phyloP scores from a whole-genome alignment of 2,329 filamentous ascomycete genomes.

The Trichoderma citrinoviride region DNA sequence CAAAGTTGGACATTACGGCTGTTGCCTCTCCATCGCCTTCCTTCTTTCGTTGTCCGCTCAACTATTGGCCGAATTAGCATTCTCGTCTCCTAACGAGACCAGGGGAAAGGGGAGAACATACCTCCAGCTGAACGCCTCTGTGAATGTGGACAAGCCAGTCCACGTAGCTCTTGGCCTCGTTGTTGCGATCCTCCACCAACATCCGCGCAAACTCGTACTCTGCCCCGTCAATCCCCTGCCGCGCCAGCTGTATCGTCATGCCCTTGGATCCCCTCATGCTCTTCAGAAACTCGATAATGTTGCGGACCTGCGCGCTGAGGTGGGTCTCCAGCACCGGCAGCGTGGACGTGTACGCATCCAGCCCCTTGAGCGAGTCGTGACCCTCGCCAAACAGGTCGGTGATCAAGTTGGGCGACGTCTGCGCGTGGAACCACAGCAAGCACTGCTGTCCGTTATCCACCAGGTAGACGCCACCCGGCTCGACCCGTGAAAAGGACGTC shows the following conservation, averaged over 20 bases:
- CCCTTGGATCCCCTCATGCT: constrained; percentile 81
- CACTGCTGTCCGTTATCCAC: constrained; percentile 94
- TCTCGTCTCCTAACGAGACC: not conserved
- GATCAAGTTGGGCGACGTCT: constrained; percentile 88
- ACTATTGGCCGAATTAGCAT: constrained; percentile 37
- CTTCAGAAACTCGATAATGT: constrained; percentile 84
- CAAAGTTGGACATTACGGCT: constrained; percentile 54
- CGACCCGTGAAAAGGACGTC: constrained; percentile 81
- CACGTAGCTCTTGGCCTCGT: constrained; percentile 96
- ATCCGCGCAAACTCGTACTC: constrained; percentile 95
- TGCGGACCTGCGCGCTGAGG: constrained; percentile 90
- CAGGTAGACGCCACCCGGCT: constrained; percentile 90
- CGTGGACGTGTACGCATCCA: constrained; percentile 78
- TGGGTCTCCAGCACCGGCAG: constrained; percentile 87
- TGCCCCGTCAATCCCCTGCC: constrained; percentile 89
- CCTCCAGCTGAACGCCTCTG: constrained; percentile 87
- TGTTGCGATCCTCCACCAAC: constrained; percentile 91
- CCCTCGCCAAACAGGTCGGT: constrained; percentile 85
- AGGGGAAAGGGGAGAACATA: constrained; percentile 38
- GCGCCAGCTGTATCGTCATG: constrained; percentile 81
- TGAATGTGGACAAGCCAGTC: constrained; percentile 98
- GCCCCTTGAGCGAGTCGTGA: constrained; percentile 62
- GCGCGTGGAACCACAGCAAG: constrained; percentile 86
- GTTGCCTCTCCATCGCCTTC: constrained; percentile 53
- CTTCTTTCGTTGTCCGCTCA: constrained; percentile 69